Base-by-base conservation (phyloP, 2,329 filamentous ascomycete species). In the Colletotrichum viniferum region DNA sequence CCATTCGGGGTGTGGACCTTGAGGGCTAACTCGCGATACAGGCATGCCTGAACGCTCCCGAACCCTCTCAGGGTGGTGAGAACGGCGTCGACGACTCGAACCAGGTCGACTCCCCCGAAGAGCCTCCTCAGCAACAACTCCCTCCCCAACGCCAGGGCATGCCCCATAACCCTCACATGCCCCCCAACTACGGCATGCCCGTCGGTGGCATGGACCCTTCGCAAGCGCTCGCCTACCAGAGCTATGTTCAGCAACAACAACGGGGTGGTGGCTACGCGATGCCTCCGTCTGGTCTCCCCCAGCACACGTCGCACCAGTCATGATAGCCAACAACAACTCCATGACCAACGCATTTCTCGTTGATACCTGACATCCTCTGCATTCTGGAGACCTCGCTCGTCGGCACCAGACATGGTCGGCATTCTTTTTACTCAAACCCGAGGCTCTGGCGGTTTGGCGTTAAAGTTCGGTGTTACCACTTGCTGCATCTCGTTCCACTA, bases 11-110 rank as follows among this genome's bases (percentile, higher is more conserved):
- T n/a, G 30, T 8, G 28, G n/a, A 28, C 13, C 7, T 18, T 24
- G 28, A 21, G 10, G n/a, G 10, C 55, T 76, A 13, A 73, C 48
- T 36, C 9, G 36, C 16, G 16, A n/a, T 58, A 10, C 80, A 98
- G 96, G 96, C 97, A 67, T 99, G 97, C 84, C 87, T 99, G 77
- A 99, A 99, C 85, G 97, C 97, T 24, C 97, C 97, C 56, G 97
- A 99, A 85, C 96, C 96, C 66, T 90, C 93, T 28, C 91, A 92
- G 38, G 94, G 94, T 81, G 93, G 92, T 81, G 95, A 98, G 83
- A 96, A 96, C 80, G 94, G 94, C 67, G 93, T 95, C 77, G 94
- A 96, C 78, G 93, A 94, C 78, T 86, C 89, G 77, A 94, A 94
- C 79, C 92, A 94, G 78, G 94, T 95, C 81, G 96, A 98, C 79